A percentile compares a stretch with the other conserved stretches of the same genome.
These are phyloP conservation scores for Rosa persica DNA, from an alignment of 306 rosid species.

Conservation along the genomic window DNA sequence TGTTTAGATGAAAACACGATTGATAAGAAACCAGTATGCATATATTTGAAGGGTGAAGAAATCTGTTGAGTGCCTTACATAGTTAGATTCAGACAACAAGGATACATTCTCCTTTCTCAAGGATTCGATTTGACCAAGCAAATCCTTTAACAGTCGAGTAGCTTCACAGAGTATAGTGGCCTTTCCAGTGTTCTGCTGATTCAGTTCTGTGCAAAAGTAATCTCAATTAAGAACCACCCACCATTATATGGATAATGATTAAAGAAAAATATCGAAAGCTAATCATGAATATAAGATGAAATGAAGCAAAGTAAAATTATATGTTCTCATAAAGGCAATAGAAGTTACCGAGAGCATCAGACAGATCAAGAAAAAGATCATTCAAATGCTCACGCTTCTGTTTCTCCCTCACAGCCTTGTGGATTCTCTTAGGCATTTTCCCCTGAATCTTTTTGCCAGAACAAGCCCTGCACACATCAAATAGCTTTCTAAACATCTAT, in stretches of 20 bases:
- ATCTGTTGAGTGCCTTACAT: slow-evolving; percentile 48
- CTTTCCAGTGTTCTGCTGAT: slow-evolving; percentile 69
- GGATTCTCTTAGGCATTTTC: slow-evolving; percentile 75
- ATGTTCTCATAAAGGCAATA: not conserved
- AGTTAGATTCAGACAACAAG: slow-evolving; percentile 65
- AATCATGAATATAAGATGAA: slow-evolving; percentile 8
- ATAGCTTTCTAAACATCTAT: slow-evolving; percentile 26
- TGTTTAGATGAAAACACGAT: slow-evolving; percentile 29
- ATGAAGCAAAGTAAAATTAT: not conserved
- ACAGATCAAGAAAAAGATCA: slow-evolving; percentile 80
- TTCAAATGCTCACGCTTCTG: slow-evolving; percentile 88
- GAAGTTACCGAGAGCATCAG: slow-evolving; percentile 67
- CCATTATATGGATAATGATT: not conserved
- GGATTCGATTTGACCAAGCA: slow-evolving; percentile 58
- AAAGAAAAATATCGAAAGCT: slow-evolving; percentile 1
- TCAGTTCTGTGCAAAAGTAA: slow-evolving; percentile 43
- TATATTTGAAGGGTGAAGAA: not conserved
- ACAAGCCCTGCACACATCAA: slow-evolving; percentile 52
- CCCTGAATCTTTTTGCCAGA: slow-evolving; percentile 43
- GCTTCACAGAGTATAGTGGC: slow-evolving; percentile 66
- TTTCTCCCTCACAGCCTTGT: slow-evolving; percentile 94
- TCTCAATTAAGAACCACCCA: slow-evolving; percentile 6
- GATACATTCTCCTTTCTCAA: slow-evolving; percentile 63
- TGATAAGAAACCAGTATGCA: not conserved
- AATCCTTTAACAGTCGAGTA: slow-evolving; percentile 61